Evolutionary conservation across 331 rosid species (phyloP).

Genomic region (Pyracantha coccinea): DNA sequence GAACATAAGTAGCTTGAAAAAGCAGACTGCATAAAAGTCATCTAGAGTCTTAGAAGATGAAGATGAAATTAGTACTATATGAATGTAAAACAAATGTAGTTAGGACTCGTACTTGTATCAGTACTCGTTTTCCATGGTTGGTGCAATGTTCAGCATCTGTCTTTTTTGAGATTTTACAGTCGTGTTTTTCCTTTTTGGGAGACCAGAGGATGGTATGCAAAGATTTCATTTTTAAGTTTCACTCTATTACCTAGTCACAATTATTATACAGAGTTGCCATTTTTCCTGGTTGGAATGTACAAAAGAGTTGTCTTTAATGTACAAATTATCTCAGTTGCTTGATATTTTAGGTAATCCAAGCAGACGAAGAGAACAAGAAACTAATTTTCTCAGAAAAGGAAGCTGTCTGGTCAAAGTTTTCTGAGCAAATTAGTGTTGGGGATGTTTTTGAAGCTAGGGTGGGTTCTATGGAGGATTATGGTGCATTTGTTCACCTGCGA

Average conservation of each 20-base stretch:
- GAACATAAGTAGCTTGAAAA: too few relatives aligned
- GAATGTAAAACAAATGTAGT: background rate
- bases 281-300: slow-evolving; percentile 2
- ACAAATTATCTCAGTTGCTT: slow-evolving; percentile 26
- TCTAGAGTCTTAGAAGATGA: background rate
- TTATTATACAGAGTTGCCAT: background rate
- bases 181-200: background rate
- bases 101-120: background rate
- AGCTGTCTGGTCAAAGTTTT: slow-evolving; percentile 69
- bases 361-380: slow-evolving; percentile 56
- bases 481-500: slow-evolving; percentile 78
- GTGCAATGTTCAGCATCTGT: background rate
- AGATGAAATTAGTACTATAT: background rate
- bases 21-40: background rate
- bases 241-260: too few relatives aligned
- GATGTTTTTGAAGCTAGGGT: slow-evolving; percentile 68
- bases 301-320: slow-evolving; percentile 6
- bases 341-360: slow-evolving; percentile 61
- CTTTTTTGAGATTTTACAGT: background rate
- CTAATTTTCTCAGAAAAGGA: slow-evolving; percentile 85
- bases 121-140: background rate
- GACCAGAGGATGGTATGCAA: background rate
- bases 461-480: slow-evolving; percentile 72
- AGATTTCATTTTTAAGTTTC: background rate
- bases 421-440: slow-evolving; percentile 57